Percentiles rank a stretch among this genome's conserved stretches.
phyloP scores from a whole-genome alignment of 2,329 filamentous ascomycete species.

The Pseudogymnoascus sp. region DNA sequence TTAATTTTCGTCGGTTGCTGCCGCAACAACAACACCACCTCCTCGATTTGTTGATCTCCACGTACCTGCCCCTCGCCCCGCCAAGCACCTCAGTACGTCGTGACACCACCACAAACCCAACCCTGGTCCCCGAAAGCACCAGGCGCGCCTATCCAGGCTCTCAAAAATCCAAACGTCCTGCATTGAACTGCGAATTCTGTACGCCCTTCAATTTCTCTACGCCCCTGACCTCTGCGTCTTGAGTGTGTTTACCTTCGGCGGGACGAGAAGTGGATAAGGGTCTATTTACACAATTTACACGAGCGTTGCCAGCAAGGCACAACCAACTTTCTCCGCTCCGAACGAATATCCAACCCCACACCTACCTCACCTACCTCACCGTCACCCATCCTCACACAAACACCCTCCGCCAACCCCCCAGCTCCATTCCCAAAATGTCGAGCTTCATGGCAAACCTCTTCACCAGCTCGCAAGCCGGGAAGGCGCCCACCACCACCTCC shows the following conservation, averaged over 20 bases:
- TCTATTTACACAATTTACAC: neutral
- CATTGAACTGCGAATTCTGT: neutral
- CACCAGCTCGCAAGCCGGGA: conserved; percentile 23
- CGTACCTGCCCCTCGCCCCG: neutral
- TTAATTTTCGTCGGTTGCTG: neutral
- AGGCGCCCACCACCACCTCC: conserved; percentile 12
- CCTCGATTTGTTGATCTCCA: neutral
- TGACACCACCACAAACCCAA: neutral
- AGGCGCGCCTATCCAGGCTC: neutral
- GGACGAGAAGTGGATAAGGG: neutral
- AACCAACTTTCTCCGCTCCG: neutral
- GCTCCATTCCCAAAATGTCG: conserved; percentile 20
- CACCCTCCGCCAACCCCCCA: neutral
- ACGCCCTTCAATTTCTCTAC: neutral
- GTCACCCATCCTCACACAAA: neutral
- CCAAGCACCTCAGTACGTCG: neutral
- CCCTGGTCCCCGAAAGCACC: neutral
- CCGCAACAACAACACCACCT: neutral
- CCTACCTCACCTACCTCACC: neutral
- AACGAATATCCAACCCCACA: neutral
- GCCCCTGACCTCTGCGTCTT: neutral
- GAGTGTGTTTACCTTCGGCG: neutral
- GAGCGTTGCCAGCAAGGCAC: neutral
- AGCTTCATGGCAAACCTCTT: conserved; percentile 30
- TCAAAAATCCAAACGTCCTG: neutral